Evolutionary conservation across 805 yeast species (phyloP), one percentile per base, ranked within the genome.

Genomic region (Candida pseudofarinosa): DNA sequence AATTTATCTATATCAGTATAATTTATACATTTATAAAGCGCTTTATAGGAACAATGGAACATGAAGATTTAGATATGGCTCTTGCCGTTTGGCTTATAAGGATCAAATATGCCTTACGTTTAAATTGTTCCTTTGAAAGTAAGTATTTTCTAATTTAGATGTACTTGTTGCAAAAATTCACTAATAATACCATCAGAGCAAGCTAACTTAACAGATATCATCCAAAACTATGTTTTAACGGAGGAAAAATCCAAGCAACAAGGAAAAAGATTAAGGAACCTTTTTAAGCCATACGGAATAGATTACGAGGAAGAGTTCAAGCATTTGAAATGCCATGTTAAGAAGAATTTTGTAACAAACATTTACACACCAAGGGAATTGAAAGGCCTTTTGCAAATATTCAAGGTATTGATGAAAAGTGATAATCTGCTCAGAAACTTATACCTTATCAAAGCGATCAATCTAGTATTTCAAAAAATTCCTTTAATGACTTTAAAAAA

Each of bases 21-120:
- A n/a, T n/a, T n/a, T n/a, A n/a, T n/a, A n/a, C n/a, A n/a, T n/a
- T n/a, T n/a, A n/a, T n/a, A n/a, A n/a, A n/a, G n/a, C n/a, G n/a
- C n/a, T n/a, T n/a, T n/a, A n/a, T n/a, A n/a, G n/a, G n/a, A n/a
- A n/a, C n/a, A 10, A 23, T 23, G 28, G 28, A 23, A 10, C 28
- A 23, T 23, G 28, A 23, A 10, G 28, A 23, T 6, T 23, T 23
- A 23, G 49, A 44, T 7, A 28, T 46, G 13, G 35, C 47, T 1
- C 41, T 46, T 16, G 49, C 47, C 3, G 12, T 46, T 12, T 37
- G 46, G 8, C 38, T 45, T 15, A 40, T 45, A 15, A 36, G 40
- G n/a, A 20, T 37, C 17, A 45, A 42, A 14, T 37, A 40, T 19
- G 17, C 17, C 17, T n/a, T 6, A 8, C 14, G 17, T 6, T 7